These are phyloP conservation scores for Sclerotinia sclerotiorum DNA, from an alignment of 2,329 filamentous ascomycete species.

Conservation along the genomic window DNA sequence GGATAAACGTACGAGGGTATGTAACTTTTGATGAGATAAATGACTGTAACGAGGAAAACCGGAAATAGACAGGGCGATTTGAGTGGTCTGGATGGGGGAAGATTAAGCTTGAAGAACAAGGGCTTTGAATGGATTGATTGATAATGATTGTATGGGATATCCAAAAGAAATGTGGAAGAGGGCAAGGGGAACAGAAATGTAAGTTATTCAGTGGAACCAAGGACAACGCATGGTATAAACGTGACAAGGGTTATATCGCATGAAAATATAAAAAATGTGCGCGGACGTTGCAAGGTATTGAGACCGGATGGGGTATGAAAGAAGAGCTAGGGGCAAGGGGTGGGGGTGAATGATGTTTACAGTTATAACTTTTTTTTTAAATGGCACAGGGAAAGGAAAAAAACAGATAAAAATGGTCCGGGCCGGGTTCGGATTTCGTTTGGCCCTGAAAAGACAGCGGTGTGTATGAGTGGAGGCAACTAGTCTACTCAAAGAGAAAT, in stretches of 20 bases:
- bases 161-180: constrained; percentile 17
- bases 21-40: constrained; percentile 24
- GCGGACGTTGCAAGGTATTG: constrained; percentile 24
- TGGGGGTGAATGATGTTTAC: constrained; percentile 11
- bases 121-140: constrained; percentile 21
- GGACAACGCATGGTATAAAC: constrained; percentile 40
- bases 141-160: constrained; percentile 12
- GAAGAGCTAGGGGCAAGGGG: constrained; percentile 6
- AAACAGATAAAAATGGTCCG: constrained; percentile 12
- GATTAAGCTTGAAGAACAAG: constrained; percentile 23
- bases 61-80: constrained; percentile 16
- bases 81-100: constrained; percentile 17
- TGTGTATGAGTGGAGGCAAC: constrained; percentile 23
- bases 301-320: constrained; percentile 20
- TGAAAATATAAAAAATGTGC: constrained; percentile 25
- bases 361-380: constrained; percentile 2
- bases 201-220: constrained; percentile 26
- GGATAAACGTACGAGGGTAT: constrained; percentile 32
- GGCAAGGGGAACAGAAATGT: constrained; percentile 23
- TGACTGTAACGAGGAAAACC: constrained; percentile 26
- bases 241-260: constrained; percentile 37
- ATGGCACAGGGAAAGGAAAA: constrained; percentile 1
- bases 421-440: constrained; percentile 19
- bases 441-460: constrained; percentile 18
- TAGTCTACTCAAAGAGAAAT: constrained; percentile 11